Evolutionary conservation across 805 yeast genomes (phyloP).

Genomic region (Saturnispora mendoncae): DNA sequence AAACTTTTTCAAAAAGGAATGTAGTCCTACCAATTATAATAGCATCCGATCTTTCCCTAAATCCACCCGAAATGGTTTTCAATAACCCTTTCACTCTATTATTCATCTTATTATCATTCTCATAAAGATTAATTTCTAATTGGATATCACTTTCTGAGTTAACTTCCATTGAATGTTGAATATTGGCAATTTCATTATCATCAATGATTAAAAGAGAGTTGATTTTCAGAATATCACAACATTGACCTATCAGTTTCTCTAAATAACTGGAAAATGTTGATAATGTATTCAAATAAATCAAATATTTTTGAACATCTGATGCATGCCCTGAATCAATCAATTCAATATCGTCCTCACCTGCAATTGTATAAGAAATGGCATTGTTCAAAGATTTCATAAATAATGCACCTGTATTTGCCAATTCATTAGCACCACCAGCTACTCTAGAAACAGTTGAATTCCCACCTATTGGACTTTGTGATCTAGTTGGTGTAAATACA

Average conservation of each 20-base stretch:
- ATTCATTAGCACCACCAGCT: conserved; percentile 24
- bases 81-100: conserved; percentile 7
- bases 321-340: conserved; percentile 25
- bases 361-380: conserved; percentile 29
- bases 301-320: conserved; percentile 40
- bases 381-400: conserved; percentile 34
- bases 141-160: conserved; percentile 9
- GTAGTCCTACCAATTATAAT: conserved; percentile 37
- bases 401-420: conserved; percentile 22
- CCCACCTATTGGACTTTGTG: conserved; percentile 8
- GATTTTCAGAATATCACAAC: conserved; percentile 22
- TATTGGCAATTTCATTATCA: conserved; percentile 23
- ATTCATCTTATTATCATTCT: conserved; percentile 3
- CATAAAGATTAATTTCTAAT: conserved; percentile 17
- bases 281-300: conserved; percentile 65
- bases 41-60: conserved; percentile 8
- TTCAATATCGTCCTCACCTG: conserved; percentile 28
- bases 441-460: conserved; percentile 19
- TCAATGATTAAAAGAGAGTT: conserved; percentile 28
- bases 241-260: conserved; percentile 39
- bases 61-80: conserved; percentile 7
- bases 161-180: conserved; percentile 19
- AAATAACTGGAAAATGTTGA: conserved; percentile 55
- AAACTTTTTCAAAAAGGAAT: conserved; percentile 30
- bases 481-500: conserved; percentile 2